A percentile compares a stretch with the other conserved stretches of the same genome.
phyloP scores from a whole-genome alignment of 257 asterid species.

The Coffea eugenioides region DNA sequence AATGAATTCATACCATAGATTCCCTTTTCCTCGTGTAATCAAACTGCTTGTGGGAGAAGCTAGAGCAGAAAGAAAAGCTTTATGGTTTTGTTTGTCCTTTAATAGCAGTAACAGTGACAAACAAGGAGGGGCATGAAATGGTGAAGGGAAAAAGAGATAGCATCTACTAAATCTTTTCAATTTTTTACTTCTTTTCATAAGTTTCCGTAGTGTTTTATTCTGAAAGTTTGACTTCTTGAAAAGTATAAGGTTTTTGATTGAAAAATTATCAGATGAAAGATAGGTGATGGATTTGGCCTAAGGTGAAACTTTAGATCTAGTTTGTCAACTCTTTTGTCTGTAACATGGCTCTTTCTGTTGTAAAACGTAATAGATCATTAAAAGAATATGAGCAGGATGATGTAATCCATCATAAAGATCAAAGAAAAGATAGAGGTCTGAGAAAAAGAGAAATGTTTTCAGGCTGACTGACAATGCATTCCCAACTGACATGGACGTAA shows the following conservation, averaged over 20 bases:
- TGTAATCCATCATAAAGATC: background rate
- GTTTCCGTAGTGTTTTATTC: background rate
- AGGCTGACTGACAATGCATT: background rate
- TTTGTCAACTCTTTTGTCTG: background rate
- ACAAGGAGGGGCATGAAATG: background rate
- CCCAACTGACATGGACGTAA: no score
- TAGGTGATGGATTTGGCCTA: background rate
- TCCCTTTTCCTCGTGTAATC: background rate
- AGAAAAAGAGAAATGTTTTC: background rate
- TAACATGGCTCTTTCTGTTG: background rate
- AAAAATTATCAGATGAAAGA: background rate
- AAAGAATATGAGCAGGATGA: background rate
- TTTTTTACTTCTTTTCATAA: background rate
- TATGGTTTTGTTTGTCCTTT: background rate
- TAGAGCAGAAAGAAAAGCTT: background rate
- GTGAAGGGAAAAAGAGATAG: background rate
- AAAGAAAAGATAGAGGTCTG: background rate
- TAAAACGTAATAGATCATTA: background rate
- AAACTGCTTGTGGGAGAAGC: background rate
- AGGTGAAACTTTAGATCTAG: background rate
- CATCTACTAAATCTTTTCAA: background rate
- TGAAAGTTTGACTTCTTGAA: background rate
- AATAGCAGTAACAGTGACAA: background rate
- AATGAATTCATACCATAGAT: background rate
- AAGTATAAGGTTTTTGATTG: background rate